Conservation (phyloP, 2,329 filamentous ascomycete genomes). For the Aureobasidium leucospermi region DNA sequence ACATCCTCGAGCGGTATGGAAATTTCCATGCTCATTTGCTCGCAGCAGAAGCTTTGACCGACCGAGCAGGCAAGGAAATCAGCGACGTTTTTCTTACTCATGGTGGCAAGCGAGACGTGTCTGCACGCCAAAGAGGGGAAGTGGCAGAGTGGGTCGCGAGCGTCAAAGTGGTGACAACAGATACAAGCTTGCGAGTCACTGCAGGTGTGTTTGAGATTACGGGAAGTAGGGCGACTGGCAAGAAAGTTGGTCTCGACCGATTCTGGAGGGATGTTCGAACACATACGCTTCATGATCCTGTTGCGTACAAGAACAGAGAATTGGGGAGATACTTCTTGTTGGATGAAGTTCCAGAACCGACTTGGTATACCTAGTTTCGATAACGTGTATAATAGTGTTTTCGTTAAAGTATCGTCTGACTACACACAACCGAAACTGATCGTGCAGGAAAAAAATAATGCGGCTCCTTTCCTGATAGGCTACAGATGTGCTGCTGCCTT, state of each 20-base stretch:
- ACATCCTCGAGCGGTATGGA: conserved; percentile 58
- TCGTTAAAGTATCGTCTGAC: no score
- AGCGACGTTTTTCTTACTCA: conserved; percentile 36
- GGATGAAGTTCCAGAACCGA: conserved; percentile 50
- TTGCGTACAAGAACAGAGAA: conserved; percentile 60
- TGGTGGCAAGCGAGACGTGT: conserved; percentile 30
- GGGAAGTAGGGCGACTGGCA: conserved; percentile 50
- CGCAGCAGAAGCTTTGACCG: conserved; percentile 52
- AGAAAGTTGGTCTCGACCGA: conserved; percentile 54
- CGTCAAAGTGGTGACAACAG: conserved; percentile 56
- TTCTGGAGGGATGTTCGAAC: conserved; percentile 62
- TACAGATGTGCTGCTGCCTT: no score
- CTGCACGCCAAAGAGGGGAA: conserved; percentile 49
- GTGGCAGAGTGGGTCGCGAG: conserved; percentile 56
- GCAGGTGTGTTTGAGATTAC: conserved; percentile 58
- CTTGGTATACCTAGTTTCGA: conserved; percentile 50
- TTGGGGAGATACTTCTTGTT: conserved; percentile 51
- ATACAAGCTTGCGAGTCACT: conserved; percentile 52
- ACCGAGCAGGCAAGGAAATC: conserved; percentile 47
- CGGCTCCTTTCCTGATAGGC: no score
- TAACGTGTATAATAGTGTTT: no score
- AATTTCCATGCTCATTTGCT: conserved; percentile 56
- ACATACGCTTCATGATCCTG: conserved; percentile 59
- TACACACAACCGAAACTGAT: no score
- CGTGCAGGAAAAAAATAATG: no score